phyloP scores from a whole-genome alignment of 2,329 filamentous ascomycete genomes.

The Ascochyta pisi region DNA sequence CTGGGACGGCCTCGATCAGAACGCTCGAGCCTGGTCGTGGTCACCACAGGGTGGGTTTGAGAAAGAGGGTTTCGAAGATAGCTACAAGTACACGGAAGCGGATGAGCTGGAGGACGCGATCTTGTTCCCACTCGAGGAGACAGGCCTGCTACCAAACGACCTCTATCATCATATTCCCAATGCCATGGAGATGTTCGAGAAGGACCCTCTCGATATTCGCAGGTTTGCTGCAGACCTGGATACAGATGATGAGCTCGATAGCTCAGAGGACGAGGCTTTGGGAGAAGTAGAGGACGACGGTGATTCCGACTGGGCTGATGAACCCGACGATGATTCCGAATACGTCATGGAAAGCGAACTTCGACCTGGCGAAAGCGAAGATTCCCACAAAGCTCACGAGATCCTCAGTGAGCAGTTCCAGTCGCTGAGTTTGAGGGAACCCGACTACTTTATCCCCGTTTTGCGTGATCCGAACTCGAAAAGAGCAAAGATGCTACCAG shows the following conservation, averaged over 20 bases:
- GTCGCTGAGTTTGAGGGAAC: not conserved
- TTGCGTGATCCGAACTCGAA: conserved; percentile 14
- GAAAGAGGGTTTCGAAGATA: conserved; percentile 31
- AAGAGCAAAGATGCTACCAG: conserved; percentile 15
- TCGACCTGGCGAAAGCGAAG: conserved; percentile 14
- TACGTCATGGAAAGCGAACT: conserved; percentile 1
- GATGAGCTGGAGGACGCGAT: conserved; percentile 52
- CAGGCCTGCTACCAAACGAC: conserved; percentile 26
- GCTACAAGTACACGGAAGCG: conserved; percentile 47
- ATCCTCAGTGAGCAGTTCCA: conserved; percentile 19
- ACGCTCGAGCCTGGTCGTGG: conserved; percentile 17
- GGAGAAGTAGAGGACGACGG: conserved; percentile 17
- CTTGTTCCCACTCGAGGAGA: conserved; percentile 50
- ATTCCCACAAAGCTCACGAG: conserved; percentile 15
- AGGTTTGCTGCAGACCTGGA: conserved; percentile 27
- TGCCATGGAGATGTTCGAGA: conserved; percentile 35
- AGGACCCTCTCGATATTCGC: conserved; percentile 20
- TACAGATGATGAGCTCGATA: conserved; percentile 25
- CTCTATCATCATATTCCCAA: conserved; percentile 26
- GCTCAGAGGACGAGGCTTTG: conserved; percentile 18
- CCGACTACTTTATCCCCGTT: conserved; percentile 26
- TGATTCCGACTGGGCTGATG: conserved; percentile 7
- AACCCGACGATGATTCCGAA: conserved; percentile 21
- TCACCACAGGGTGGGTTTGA: conserved; percentile 11
- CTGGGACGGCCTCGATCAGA: conserved; percentile 42